Percentiles rank a stretch among this genome's conserved stretches.
Conservation (phyloP, 192 early-diverging fungal species). For the Borealophlyctis nickersoniae region DNA sequence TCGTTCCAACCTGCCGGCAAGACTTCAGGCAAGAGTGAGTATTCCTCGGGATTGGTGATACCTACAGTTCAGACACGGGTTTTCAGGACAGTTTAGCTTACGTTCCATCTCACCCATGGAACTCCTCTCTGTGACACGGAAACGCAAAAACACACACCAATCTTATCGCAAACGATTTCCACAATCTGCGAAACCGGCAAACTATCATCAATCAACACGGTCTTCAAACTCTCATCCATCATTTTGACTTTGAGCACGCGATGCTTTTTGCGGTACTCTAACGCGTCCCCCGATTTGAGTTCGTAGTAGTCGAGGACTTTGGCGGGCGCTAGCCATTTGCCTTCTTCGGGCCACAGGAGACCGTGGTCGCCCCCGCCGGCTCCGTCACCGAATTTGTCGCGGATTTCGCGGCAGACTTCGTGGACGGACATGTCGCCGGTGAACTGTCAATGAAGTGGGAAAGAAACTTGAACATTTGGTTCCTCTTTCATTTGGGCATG, state of each 20-base stretch:
- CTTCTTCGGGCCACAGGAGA: slow-evolving; percentile 47
- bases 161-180: slow-evolving; percentile 49
- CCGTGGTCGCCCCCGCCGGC: slow-evolving; percentile 53
- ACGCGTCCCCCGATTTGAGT: slow-evolving; percentile 47
- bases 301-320: slow-evolving; percentile 62
- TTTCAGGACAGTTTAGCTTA: background rate
- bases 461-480: no score
- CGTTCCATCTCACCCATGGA: background rate
- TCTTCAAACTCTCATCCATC: slow-evolving; percentile 51
- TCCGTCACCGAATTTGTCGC: slow-evolving; percentile 49
- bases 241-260: slow-evolving; percentile 48
- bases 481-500: no score
- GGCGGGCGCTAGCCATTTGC: slow-evolving; percentile 49
- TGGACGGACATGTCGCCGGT: slow-evolving; percentile 46
- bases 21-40: slow-evolving; percentile 45
- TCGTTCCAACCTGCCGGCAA: background rate
- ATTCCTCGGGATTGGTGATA: slow-evolving; percentile 55
- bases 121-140: background rate
- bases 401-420: slow-evolving; percentile 54
- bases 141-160: slow-evolving; percentile 48
- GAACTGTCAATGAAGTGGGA: no score
- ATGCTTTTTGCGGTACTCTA: slow-evolving; percentile 62
- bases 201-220: slow-evolving; percentile 54
- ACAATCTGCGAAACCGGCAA: slow-evolving; percentile 39
- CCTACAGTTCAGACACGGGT: slow-evolving; percentile 24